These are phyloP conservation scores for Pythium pyrilobum DNA, from an alignment of 352 stramenopile species.

Conservation along the genomic window DNA sequence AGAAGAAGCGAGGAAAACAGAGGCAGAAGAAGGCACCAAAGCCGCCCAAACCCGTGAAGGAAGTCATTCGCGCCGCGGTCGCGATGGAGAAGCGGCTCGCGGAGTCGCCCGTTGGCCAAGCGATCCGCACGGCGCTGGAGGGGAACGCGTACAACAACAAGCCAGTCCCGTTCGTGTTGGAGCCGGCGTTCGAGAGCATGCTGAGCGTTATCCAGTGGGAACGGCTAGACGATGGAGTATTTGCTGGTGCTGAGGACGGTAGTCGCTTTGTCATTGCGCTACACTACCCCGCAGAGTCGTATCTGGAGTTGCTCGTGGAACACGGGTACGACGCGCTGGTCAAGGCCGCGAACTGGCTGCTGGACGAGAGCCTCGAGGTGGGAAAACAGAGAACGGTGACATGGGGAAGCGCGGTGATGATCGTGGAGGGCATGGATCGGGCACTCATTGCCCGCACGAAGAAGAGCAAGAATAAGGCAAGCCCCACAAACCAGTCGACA, in stretches of 20 bases:
- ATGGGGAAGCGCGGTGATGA: slow-evolving; percentile 26
- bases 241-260: background rate
- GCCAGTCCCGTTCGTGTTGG: slow-evolving; percentile 29
- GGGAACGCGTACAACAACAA: slow-evolving; percentile 58
- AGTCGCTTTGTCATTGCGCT: slow-evolving; percentile 12
- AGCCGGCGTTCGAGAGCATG: slow-evolving; percentile 23
- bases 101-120: slow-evolving; percentile 26
- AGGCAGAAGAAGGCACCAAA: slow-evolving; percentile 2
- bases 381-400: slow-evolving; percentile 16
- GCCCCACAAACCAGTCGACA: background rate
- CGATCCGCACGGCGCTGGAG: slow-evolving; percentile 35
- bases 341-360: slow-evolving; percentile 24
- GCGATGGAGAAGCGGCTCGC: slow-evolving; percentile 41
- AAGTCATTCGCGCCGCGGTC: slow-evolving; percentile 24
- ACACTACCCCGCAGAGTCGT: slow-evolving; percentile 24
- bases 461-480: slow-evolving; percentile 21
- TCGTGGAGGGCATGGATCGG: slow-evolving; percentile 58
- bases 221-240: background rate
- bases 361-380: slow-evolving; percentile 5
- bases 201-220: slow-evolving; percentile 29
- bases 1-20: slow-evolving; percentile 1
- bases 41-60: slow-evolving; percentile 1
- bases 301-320: slow-evolving; percentile 33
- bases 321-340: slow-evolving; percentile 36
- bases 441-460: slow-evolving; percentile 41